Conservation (phyloP, 306 rosid genomes). For the Castanopsis chinensis region DNA sequence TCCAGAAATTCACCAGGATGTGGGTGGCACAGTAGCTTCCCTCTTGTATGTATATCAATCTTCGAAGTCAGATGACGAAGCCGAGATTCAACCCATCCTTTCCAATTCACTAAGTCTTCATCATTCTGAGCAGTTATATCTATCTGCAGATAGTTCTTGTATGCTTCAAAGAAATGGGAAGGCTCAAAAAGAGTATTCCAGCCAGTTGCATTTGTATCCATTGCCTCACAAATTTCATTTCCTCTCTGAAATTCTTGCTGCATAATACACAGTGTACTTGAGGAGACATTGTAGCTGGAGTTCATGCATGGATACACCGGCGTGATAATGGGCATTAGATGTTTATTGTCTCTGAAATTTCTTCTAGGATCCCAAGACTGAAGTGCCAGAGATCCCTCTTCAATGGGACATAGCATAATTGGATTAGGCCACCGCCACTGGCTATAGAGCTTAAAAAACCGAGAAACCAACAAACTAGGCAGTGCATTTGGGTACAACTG, state of each 20-base stretch:
- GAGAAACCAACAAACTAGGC: background rate
- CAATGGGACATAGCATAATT: background rate
- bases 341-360: background rate
- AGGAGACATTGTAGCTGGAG: slow-evolving; percentile 7
- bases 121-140: background rate
- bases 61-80: background rate
- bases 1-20: background rate
- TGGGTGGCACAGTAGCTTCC: too few species aligned
- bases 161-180: background rate
- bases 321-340: background rate
- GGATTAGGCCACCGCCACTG: slow-evolving; percentile 1
- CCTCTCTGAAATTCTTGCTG: background rate
- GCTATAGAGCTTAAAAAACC: background rate
- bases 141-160: background rate
- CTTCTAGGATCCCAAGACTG: background rate
- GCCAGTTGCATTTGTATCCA: background rate
- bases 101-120: background rate
- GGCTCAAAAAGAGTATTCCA: background rate
- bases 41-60: background rate
- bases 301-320: slow-evolving; percentile 2
- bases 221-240: background rate
- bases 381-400: background rate
- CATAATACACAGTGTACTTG: background rate
- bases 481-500: background rate
- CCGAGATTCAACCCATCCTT: slow-evolving; percentile 1